Evolutionary conservation across 257 asterid species (phyloP).

Genomic region (Solanum ossicruentum): DNA sequence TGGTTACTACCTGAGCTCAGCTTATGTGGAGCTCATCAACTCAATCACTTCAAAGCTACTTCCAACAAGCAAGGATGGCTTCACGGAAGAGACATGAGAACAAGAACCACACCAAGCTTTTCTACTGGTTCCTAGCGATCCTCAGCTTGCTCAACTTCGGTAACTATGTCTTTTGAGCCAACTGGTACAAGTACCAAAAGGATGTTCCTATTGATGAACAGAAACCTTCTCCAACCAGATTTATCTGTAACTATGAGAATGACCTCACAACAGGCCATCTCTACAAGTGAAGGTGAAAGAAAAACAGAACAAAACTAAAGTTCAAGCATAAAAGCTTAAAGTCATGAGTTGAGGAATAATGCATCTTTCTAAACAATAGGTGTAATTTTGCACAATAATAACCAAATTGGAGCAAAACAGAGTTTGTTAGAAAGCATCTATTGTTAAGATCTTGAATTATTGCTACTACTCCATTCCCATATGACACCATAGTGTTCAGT

Average conservation of each 20-base stretch:
- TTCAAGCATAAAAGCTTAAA: background rate
- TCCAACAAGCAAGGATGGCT: slow-evolving; percentile 56
- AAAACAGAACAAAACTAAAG: background rate
- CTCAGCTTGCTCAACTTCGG: slow-evolving; percentile 53
- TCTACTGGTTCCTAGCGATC: slow-evolving; percentile 68
- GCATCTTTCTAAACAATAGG: background rate
- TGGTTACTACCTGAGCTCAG: slow-evolving; percentile 61
- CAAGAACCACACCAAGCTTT: slow-evolving; percentile 29
- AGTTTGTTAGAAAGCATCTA: background rate
- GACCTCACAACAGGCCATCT: background rate
- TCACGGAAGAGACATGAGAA: slow-evolving; percentile 47
- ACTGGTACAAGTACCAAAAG: slow-evolving; percentile 50
- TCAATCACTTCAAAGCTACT: slow-evolving; percentile 27
- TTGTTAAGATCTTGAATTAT: background rate
- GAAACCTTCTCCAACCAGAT: background rate
- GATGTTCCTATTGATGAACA: slow-evolving; percentile 1
- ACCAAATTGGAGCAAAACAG: background rate
- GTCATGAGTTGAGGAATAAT: background rate
- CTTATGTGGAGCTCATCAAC: slow-evolving; percentile 49
- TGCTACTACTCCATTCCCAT: slow-evolving; percentile 59
- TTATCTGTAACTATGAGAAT: background rate
- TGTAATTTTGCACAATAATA: background rate
- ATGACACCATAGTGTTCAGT: slow-evolving; percentile 21
- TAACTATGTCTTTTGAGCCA: slow-evolving; percentile 53
- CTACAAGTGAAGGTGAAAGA: background rate